Conservation (phyloP, 495 filamentous ascomycete genomes). For the Parmelia sp. region DNA sequence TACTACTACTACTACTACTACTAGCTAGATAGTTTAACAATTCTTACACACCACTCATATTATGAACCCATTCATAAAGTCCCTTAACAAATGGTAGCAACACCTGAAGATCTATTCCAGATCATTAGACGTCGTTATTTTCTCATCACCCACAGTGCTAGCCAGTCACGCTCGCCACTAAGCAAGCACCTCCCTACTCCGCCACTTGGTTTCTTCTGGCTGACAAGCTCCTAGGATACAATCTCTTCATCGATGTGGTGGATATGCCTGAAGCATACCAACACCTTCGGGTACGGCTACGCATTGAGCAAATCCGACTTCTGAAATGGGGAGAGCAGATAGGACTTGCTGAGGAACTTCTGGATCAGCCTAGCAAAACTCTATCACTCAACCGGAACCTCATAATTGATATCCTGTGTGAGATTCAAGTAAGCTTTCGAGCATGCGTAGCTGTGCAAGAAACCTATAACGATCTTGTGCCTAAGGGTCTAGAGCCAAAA, state of each 20-base stretch:
- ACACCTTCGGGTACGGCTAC: slow-evolving; percentile 20
- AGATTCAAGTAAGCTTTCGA: slow-evolving; percentile 18
- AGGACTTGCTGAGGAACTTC: slow-evolving; percentile 15
- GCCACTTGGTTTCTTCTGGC: no score
- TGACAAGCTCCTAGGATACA: slow-evolving; percentile 14
- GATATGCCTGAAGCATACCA: slow-evolving; percentile 20
- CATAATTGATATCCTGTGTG: slow-evolving; percentile 20
- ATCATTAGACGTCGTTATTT: no score
- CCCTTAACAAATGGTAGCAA: no score
- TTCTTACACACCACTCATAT: no score
- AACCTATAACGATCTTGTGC: slow-evolving; percentile 1
- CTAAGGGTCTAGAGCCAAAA: background rate
- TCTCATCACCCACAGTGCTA: no score
- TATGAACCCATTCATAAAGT: no score
- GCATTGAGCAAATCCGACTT: slow-evolving; percentile 21
- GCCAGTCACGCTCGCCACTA: no score
- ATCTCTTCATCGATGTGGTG: slow-evolving; percentile 19
- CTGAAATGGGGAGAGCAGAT: slow-evolving; percentile 22
- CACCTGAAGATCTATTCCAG: no score
- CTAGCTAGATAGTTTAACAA: no score
- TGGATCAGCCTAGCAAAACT: slow-evolving; percentile 4
- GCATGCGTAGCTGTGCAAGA: slow-evolving; percentile 11
- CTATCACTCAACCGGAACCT: slow-evolving; percentile 18
- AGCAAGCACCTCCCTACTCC: no score
- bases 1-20: no score